A percentile compares a stretch with the other conserved stretches of the same genome.
Evolutionary conservation across 495 filamentous ascomycete species (phyloP).

Genomic region (Penicillium arizonense): DNA sequence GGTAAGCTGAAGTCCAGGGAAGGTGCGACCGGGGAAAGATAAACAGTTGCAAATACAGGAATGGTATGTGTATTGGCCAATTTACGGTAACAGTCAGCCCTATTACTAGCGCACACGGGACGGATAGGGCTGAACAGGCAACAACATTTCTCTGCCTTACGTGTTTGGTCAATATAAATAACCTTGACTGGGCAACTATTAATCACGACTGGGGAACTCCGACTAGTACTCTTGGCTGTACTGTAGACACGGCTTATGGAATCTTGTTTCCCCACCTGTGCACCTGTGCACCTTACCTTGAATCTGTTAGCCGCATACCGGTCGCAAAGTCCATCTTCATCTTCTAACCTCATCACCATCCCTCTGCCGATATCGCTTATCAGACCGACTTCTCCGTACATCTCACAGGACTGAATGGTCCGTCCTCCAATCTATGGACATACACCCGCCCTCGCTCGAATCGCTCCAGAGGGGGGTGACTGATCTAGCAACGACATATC

Average conservation of each 20-base stretch:
- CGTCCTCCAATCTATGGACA: constrained; percentile 11
- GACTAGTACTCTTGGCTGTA: no score
- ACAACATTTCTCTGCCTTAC: background rate
- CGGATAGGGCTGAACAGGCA: constrained; percentile 18
- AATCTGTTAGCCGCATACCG: no score
- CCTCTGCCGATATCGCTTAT: background rate
- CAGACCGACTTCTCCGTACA: background rate
- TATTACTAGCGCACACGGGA: constrained; percentile 14
- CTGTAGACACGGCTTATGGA: no score
- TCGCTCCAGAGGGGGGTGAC: constrained; percentile 2
- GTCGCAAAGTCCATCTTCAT: background rate
- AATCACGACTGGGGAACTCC: no score
- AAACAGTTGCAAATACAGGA: background rate
- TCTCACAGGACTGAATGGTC: background rate
- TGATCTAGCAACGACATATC: constrained; percentile 4
- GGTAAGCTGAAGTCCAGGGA: background rate
- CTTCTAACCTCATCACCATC: no score
- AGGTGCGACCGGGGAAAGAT: background rate
- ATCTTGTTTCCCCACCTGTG: no score
- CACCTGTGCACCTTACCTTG: no score
- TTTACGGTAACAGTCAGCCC: constrained; percentile 8
- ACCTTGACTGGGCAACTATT: no score
- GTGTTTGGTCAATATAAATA: background rate
- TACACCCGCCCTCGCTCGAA: background rate
- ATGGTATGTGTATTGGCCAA: background rate